Conservation (phyloP, 1,284 basidiomycete species). For the Fomitopsis pinicola region DNA sequence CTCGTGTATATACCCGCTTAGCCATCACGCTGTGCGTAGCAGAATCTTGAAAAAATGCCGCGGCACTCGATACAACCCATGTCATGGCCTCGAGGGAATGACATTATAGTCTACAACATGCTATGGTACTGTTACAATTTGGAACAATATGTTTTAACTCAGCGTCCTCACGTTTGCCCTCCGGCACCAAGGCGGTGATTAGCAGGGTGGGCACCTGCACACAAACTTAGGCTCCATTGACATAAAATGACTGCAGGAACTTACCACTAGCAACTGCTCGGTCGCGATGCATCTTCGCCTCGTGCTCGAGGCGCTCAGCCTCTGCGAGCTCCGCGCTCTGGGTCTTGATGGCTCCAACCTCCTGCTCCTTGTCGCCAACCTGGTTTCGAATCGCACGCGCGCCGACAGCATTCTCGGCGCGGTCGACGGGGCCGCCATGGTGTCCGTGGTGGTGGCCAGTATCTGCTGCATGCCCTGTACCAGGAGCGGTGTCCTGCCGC, state of each 20-base stretch:
- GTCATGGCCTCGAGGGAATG: too few species aligned
- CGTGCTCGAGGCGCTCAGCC: conserved; percentile 49
- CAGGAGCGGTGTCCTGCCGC: neutral
- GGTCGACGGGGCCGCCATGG: neutral
- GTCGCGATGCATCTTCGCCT: conserved; percentile 44
- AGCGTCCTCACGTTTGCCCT: neutral
- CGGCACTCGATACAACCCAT: too few species aligned
- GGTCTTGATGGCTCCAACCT: conserved; percentile 41
- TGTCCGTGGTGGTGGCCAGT: neutral
- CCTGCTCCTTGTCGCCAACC: conserved; percentile 50
- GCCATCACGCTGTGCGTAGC: too few species aligned
- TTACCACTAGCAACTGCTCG: conserved; percentile 49
- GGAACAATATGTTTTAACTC: too few species aligned
- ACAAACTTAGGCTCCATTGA: neutral
- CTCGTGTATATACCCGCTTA: too few species aligned
- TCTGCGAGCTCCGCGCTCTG: conserved; percentile 48
- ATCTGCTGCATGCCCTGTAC: neutral
- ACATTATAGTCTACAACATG: too few species aligned
- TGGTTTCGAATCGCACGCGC: conserved; percentile 45
- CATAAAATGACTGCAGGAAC: conserved; percentile 2
- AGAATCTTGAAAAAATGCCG: too few species aligned
- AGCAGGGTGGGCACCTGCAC: conserved; percentile 34
- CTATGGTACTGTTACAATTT: too few species aligned
- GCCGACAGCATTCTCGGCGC: conserved; percentile 41
- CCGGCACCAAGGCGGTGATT: conserved; percentile 22